Conservation (phyloP, 2,329 filamentous ascomycete genomes). For the Pseudodiploospora longispora region DNA sequence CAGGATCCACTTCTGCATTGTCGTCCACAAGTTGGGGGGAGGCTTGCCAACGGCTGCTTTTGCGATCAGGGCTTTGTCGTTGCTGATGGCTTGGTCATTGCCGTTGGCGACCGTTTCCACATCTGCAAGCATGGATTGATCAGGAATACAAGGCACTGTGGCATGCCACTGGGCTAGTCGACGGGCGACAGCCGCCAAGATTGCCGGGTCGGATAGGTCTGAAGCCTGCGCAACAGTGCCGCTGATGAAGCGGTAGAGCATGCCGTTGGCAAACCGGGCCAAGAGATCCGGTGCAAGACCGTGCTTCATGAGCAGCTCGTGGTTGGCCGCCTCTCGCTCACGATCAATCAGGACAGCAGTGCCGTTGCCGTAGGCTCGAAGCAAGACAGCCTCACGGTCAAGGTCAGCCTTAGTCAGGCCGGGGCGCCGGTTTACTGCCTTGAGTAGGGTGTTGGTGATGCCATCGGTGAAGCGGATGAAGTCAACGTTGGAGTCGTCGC, state of each 20-base stretch:
- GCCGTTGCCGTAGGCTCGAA: constrained; percentile 89
- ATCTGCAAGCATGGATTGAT: constrained; percentile 13
- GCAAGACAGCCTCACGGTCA: constrained; percentile 76
- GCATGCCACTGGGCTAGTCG: constrained; percentile 93
- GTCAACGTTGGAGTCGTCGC: constrained; percentile 64
- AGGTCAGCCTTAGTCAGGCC: constrained; percentile 65
- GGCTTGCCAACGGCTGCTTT: constrained; percentile 57
- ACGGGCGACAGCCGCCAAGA: constrained; percentile 77
- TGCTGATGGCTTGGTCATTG: constrained; percentile 26
- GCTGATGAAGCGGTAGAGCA: constrained; percentile 85
- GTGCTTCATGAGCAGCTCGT: constrained; percentile 77
- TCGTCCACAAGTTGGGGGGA: constrained; percentile 85
- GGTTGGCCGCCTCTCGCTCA: constrained; percentile 70
- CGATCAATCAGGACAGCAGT: constrained; percentile 95
- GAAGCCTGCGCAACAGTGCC: constrained; percentile 72
- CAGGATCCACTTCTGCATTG: constrained; percentile 91
- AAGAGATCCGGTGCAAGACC: constrained; percentile 80
- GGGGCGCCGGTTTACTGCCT: constrained; percentile 59
- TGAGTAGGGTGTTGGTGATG: constrained; percentile 90
- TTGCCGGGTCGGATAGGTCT: constrained; percentile 65
- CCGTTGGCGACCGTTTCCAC: constrained; percentile 23
- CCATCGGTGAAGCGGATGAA: constrained; percentile 93
- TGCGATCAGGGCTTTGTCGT: constrained; percentile 35
- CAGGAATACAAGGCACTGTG: constrained; percentile 49
- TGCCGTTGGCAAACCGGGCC: constrained; percentile 89